Conservation (phyloP, 2,329 filamentous ascomycete genomes). For the Neonectria ditissima region DNA sequence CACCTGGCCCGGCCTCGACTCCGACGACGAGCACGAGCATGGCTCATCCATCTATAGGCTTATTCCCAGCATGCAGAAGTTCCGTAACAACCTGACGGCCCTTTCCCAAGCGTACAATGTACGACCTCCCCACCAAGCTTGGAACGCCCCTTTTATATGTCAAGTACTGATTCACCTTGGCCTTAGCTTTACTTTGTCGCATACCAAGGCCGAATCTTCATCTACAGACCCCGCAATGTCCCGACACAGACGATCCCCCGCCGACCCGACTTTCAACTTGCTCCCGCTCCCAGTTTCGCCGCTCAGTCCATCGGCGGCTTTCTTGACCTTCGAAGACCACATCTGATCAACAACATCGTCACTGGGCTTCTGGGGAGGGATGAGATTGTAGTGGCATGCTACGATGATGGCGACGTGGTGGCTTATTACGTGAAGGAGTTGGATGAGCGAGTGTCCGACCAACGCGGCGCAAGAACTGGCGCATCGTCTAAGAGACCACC, state of each 20-base stretch:
- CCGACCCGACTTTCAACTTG: conserved; percentile 63
- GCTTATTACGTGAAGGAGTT: conserved; percentile 74
- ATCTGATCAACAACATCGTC: conserved; percentile 77
- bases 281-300: conserved; percentile 55
- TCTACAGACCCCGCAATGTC: conserved; percentile 64
- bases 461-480: conserved; percentile 15
- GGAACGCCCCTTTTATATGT: neutral
- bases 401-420: conserved; percentile 81
- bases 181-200: conserved; percentile 70
- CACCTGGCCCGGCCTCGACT: conserved; percentile 45
- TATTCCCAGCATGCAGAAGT: conserved; percentile 52
- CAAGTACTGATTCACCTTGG: conserved; percentile 30
- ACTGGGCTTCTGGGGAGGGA: conserved; percentile 76
- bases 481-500: conserved; percentile 32
- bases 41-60: conserved; percentile 45
- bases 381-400: conserved; percentile 76
- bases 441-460: conserved; percentile 55
- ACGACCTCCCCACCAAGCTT: conserved; percentile 23
- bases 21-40: conserved; percentile 38
- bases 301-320: conserved; percentile 60
- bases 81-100: conserved; percentile 67
- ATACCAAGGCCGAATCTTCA: conserved; percentile 67
- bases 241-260: conserved; percentile 61
- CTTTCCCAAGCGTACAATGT: conserved; percentile 70
- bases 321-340: conserved; percentile 63